Evolutionary conservation across 2,329 filamentous ascomycete species (phyloP).

Genomic region (Cladophialophora carrionii): DNA sequence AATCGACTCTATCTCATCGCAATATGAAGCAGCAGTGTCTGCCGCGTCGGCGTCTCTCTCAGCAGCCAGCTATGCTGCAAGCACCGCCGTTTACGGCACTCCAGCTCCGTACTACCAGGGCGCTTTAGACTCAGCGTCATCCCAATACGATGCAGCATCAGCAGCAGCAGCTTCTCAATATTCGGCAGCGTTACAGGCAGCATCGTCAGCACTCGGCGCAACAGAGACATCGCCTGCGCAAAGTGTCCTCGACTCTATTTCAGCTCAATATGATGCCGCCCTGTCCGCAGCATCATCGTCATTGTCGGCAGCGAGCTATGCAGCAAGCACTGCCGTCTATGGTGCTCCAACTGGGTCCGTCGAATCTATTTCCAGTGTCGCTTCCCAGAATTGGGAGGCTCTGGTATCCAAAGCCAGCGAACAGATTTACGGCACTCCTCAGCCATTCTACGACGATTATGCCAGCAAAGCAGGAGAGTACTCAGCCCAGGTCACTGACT

Average conservation of each 20-base stretch:
- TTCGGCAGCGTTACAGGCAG: conserved; percentile 46
- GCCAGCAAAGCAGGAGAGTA: conserved; percentile 45
- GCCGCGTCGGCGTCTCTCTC: conserved; percentile 50
- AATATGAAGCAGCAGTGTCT: conserved; percentile 51
- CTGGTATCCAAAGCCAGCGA: conserved; percentile 67
- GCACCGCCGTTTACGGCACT: conserved; percentile 42
- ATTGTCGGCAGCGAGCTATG: conserved; percentile 44
- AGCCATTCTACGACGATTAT: conserved; percentile 44
- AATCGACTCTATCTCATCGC: conserved; percentile 51
- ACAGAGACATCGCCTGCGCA: conserved; percentile 45
- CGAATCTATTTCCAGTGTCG: conserved; percentile 58
- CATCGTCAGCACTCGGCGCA: conserved; percentile 46
- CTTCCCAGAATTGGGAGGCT: conserved; percentile 66
- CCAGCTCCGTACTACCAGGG: conserved; percentile 44
- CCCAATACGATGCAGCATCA: conserved; percentile 45
- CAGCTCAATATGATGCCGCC: conserved; percentile 51
- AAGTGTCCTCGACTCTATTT: conserved; percentile 50
- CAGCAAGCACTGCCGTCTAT: conserved; percentile 51
- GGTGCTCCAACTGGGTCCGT: conserved; percentile 50
- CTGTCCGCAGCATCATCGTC: conserved; percentile 51
- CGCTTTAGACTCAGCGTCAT: conserved; percentile 44
- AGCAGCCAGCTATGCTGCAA: conserved; percentile 47
- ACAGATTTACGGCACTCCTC: conserved; percentile 70
- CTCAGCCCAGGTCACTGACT: conserved; percentile 64
- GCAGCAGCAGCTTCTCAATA: conserved; percentile 48